Percentiles rank a stretch among this genome's conserved stretches.
phyloP scores from a whole-genome alignment of 345 rosid genomes.

The Citrus cavaleriei region DNA sequence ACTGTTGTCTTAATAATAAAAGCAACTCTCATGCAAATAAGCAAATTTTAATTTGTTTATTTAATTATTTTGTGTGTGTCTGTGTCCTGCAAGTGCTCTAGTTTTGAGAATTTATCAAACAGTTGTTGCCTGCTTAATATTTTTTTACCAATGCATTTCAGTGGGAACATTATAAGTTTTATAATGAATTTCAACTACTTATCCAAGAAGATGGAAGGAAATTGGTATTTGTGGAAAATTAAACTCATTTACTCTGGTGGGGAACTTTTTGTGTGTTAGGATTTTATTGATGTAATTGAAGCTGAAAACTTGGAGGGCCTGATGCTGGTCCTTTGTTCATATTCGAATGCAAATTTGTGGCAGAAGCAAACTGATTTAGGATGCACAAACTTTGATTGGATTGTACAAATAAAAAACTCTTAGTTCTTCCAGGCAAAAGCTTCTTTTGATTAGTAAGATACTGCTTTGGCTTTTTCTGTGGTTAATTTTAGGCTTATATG shows the following conservation, averaged over 20 bases:
- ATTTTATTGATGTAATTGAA: background rate
- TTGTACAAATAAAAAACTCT: background rate
- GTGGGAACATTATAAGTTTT: no score
- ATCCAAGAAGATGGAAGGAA: background rate
- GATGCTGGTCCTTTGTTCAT: background rate
- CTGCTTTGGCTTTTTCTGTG: background rate
- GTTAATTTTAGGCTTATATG: background rate
- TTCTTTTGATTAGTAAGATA: background rate
- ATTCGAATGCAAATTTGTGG: background rate
- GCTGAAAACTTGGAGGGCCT: background rate
- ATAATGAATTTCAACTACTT: background rate
- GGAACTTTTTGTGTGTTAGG: background rate
- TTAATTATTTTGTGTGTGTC: background rate
- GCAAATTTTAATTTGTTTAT: no score
- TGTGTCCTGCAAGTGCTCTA: background rate
- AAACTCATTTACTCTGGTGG: background rate
- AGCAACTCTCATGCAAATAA: background rate
- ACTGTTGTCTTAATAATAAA: background rate
- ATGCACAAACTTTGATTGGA: background rate
- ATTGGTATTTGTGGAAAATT: background rate
- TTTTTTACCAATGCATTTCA: background rate
- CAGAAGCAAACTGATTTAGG: background rate
- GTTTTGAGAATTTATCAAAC: background rate
- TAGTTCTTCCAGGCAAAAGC: no score
- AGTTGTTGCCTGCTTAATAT: background rate